phyloP scores from a whole-genome alignment of 2,329 filamentous ascomycete species.

The Coniochaeta prunicola region DNA sequence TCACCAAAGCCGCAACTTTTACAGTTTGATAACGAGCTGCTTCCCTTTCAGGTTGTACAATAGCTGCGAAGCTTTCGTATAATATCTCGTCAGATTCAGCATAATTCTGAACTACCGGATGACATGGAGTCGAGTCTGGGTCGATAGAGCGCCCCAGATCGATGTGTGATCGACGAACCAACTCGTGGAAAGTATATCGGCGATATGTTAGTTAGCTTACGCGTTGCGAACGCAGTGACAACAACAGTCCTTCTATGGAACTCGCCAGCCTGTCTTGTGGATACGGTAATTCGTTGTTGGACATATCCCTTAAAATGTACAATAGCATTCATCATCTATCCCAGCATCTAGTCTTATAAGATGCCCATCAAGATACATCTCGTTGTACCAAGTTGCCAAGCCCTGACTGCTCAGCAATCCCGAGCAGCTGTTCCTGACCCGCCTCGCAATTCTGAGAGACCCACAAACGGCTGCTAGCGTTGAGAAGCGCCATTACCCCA shows the following conservation, averaged over 20 bases:
- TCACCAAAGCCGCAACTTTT: too few relatives aligned
- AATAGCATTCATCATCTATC: too few relatives aligned
- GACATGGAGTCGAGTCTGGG: not conserved
- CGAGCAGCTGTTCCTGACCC: not conserved
- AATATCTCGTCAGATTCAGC: not conserved
- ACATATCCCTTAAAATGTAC: too few relatives aligned
- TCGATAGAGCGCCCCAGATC: not conserved
- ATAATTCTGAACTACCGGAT: not conserved
- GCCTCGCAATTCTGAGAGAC: not conserved
- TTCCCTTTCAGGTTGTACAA: too few relatives aligned
- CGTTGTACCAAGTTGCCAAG: not conserved
- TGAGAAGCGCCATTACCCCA: not conserved
- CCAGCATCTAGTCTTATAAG: too few relatives aligned
- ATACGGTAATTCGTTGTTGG: too few relatives aligned
- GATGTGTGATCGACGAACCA: not conserved
- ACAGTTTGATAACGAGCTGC: not conserved
- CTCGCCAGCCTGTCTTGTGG: too few relatives aligned
- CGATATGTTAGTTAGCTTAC: too few relatives aligned
- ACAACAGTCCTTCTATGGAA: too few relatives aligned
- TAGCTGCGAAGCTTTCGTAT: too few relatives aligned
- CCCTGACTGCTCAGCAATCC: not conserved
- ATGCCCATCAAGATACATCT: not conserved
- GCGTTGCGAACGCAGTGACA: too few relatives aligned
- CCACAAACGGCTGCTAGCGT: not conserved
- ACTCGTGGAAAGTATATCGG: too few relatives aligned